A percentile compares a stretch with the other conserved stretches of the same genome.
Conservation (phyloP, 495 filamentous ascomycete species). For the Aspergillus mulundensis region DNA sequence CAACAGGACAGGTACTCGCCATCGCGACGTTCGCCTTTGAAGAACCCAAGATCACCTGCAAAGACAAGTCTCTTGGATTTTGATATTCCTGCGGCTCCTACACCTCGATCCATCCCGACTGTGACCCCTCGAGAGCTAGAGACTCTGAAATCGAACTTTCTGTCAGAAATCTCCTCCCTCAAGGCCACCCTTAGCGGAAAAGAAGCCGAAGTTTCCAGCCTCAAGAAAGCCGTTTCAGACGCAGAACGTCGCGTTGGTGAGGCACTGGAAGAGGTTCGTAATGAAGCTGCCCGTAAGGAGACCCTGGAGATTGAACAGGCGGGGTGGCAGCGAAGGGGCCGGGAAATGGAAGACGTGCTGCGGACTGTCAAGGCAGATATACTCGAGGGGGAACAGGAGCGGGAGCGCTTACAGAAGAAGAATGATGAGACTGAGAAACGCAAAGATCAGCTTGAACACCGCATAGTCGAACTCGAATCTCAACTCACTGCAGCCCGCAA, state of each 20-base stretch:
- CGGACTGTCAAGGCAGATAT: conserved; percentile 78
- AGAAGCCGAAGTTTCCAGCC: conserved; percentile 79
- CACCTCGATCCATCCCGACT: conserved; percentile 84
- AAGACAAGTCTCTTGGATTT: conserved; percentile 73
- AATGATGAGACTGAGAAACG: conserved; percentile 71
- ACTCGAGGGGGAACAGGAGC: conserved; percentile 66
- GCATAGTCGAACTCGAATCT: conserved; percentile 62
- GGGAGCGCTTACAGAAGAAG: conserved; percentile 65
- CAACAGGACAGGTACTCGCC: conserved; percentile 38
- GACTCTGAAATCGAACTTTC: conserved; percentile 79
- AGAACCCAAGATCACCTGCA: conserved; percentile 29
- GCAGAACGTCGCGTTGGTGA: conserved; percentile 90
- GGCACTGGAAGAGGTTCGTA: conserved; percentile 72
- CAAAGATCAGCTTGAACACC: conserved; percentile 56
- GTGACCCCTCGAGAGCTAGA: conserved; percentile 92
- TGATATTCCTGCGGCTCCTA: conserved; percentile 83
- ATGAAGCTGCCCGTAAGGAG: conserved; percentile 65
- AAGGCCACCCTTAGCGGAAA: conserved; percentile 85
- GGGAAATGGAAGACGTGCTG: conserved; percentile 80
- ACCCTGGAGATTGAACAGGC: conserved; percentile 70
- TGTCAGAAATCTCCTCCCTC: conserved; percentile 85
- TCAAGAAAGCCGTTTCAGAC: conserved; percentile 81
- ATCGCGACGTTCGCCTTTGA: conserved; percentile 39
- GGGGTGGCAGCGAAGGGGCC: conserved; percentile 75
- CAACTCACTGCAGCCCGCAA: conserved; percentile 65